Evolutionary conservation across 371 early-diverging fungal genomes (phyloP), one percentile per base, ranked within the genome.

Genomic region (Circinella umbellata): DNA sequence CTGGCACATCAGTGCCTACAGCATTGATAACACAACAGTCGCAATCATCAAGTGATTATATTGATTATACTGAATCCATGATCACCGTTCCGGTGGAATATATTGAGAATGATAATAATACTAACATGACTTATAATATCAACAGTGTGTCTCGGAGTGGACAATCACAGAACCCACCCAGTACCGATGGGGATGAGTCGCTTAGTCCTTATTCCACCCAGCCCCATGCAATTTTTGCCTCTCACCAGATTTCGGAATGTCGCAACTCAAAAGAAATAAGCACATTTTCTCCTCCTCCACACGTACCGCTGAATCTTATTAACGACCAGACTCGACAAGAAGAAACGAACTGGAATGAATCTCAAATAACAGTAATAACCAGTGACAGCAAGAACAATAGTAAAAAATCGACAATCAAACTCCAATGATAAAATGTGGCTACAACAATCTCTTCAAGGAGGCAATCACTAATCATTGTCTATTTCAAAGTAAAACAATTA

Each of bases 351-450:
- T 64, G 64, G 64, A 69, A 60, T 20, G 57, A 20, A 10, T 57
- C 57, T 27, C 57, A 57, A n/a, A 57, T 57, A 17, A 57, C 57
- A 6, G 57, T 27, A 27, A 57, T 27, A 27, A 57, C 27, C 20
- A 6, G 27, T 34, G 57, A 57, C 27, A 57, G 34, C 57, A 57
- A 57, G 57, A 55, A 47, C 39, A 63, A 69, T 17, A 51, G 46
- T 47, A 67, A 64, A 64, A 53, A 48, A 66, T 18, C 49, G 54
- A 57, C 70, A 70, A 11, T 65, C 69, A 70, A 73, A 67, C 49
- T 69, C 74, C 27, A 62, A 73, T 47, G 74, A 73, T 57, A 66
- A 70, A 13, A 73, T 70, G 70, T 73, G 74, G 74, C 61, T 73
- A 13, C 74, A 73, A 36, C 74, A 73, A 60, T 61, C 70, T 54